Evolutionary conservation across 2,329 filamentous ascomycete genomes (phyloP).

Genomic region (Scolecobasidium constrictum): DNA sequence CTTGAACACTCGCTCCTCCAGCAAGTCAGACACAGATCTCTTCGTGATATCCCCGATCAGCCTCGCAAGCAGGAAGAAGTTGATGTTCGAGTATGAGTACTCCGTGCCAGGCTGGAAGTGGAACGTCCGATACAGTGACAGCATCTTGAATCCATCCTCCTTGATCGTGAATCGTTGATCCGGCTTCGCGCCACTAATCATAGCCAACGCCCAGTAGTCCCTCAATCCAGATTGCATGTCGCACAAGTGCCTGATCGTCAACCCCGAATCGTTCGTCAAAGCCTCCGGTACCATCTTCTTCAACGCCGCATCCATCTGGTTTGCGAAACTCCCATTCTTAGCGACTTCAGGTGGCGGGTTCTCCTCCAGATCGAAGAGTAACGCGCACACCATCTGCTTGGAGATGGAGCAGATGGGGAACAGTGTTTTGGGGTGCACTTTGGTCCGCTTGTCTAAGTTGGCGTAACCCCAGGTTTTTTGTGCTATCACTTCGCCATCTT

Average conservation of each 20-base stretch:
- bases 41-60: slow-evolving; percentile 28
- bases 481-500: slow-evolving; percentile 30
- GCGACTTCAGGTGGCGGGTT: slow-evolving; percentile 21
- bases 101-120: slow-evolving; percentile 34
- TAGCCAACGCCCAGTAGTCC: slow-evolving; percentile 35
- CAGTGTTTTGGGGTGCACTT: slow-evolving; percentile 24
- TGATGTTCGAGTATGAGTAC: slow-evolving; percentile 34
- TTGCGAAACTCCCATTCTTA: not conserved
- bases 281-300: slow-evolving; percentile 20
- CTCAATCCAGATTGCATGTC: slow-evolving; percentile 34
- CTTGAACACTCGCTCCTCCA: slow-evolving; percentile 27
- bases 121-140: slow-evolving; percentile 23
- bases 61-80: slow-evolving; percentile 29
- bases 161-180: slow-evolving; percentile 28
- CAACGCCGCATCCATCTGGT: slow-evolving; percentile 16
- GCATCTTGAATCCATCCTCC: slow-evolving; percentile 15
- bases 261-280: slow-evolving; percentile 16
- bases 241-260: slow-evolving; percentile 27
- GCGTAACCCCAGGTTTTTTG: slow-evolving; percentile 34
- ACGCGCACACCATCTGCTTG: slow-evolving; percentile 33
- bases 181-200: slow-evolving; percentile 31
- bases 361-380: slow-evolving; percentile 24
- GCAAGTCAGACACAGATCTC: slow-evolving; percentile 23
- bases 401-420: slow-evolving; percentile 38
- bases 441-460: slow-evolving; percentile 27